A percentile compares a stretch with the other conserved stretches of the same genome.
phyloP scores from a whole-genome alignment of 2,329 filamentous ascomycete species.

The Fusarium stilboides region DNA sequence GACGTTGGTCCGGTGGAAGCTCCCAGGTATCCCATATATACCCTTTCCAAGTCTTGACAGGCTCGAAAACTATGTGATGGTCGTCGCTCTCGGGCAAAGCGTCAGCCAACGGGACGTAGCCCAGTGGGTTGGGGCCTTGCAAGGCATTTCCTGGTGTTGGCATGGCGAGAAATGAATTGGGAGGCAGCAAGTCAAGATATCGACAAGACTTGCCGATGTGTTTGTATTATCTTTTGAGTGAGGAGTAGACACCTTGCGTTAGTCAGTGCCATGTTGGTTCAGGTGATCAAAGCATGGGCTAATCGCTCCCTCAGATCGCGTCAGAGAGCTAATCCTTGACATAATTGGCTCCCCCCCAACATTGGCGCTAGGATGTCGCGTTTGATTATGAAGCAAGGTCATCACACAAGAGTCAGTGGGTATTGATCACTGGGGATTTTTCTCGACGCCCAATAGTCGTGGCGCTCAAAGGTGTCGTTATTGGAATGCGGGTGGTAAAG shows the following conservation, averaged over 20 bases:
- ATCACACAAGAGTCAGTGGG: not conserved
- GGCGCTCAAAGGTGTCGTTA: not conserved
- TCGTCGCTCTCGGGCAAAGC: not conserved
- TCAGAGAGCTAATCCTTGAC: conserved; percentile 1
- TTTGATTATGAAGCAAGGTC: conserved; percentile 1
- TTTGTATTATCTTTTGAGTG: not conserved
- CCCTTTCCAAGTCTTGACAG: conserved; percentile 9
- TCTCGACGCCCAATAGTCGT: not conserved
- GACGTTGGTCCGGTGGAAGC: not conserved
- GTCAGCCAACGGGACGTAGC: conserved; percentile 4
- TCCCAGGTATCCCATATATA: conserved; percentile 15
- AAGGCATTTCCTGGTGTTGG: not conserved
- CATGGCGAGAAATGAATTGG: not conserved
- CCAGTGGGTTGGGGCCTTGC: not conserved
- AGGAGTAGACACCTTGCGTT: not conserved
- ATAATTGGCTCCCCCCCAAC: not conserved
- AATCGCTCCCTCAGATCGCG: conserved; percentile 11
- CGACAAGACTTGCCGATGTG: not conserved
- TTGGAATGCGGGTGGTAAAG: not conserved
- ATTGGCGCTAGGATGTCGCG: not conserved
- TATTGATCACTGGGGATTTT: not conserved
- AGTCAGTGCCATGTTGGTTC: not conserved
- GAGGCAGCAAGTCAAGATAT: not conserved
- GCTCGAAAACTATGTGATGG: conserved; percentile 2
- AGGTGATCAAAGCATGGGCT: conserved; percentile 7